phyloP scores from a whole-genome alignment of 768 basidiomycete genomes.

The Dioszegia crocea region DNA sequence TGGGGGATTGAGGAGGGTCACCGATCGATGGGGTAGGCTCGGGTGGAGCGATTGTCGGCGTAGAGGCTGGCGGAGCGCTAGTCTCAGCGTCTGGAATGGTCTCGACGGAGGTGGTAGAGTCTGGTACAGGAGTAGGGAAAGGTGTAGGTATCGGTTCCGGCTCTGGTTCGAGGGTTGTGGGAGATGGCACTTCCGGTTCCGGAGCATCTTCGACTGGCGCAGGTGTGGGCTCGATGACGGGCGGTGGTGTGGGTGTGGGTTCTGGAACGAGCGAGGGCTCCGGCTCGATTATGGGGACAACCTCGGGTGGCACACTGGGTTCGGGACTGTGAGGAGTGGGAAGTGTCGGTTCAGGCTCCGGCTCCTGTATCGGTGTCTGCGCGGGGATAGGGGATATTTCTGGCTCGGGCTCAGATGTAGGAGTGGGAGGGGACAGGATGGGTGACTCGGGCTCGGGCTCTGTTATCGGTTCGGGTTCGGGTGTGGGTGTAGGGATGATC shows the following conservation, averaged over 20 bases:
- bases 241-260: no score
- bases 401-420: background rate
- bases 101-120: background rate
- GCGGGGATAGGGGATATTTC: background rate
- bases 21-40: no score
- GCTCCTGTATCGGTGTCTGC: background rate
- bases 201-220: background rate
- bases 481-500: background rate
- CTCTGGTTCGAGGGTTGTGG: background rate
- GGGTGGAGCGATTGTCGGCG: background rate
- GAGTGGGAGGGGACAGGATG: no score
- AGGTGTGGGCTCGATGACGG: background rate
- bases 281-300: no score
- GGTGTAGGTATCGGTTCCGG: background rate
- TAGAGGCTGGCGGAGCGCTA: background rate
- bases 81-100: background rate
- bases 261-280: no score
- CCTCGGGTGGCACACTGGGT: no score
- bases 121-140: background rate
- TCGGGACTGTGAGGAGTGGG: no score
- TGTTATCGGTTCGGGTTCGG: background rate
- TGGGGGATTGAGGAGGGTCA: no score
- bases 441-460: no score
- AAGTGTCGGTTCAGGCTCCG: background rate
- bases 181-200: background rate